These are phyloP conservation scores for Aspergillus mulundensis DNA, from an alignment of 495 filamentous ascomycete genomes.

Conservation along the genomic window DNA sequence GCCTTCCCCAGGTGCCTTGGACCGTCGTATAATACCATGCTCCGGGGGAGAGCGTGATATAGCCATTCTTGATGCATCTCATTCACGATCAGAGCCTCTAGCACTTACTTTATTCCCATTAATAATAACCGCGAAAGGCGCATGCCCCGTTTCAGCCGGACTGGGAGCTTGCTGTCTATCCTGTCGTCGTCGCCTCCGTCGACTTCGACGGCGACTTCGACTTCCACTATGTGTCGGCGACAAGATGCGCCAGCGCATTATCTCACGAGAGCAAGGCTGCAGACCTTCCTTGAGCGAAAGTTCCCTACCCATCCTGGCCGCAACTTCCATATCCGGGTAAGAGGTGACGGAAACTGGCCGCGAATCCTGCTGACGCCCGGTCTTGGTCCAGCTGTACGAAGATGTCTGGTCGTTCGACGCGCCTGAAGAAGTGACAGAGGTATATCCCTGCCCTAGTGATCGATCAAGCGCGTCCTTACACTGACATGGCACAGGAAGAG, in stretches of 20 bases:
- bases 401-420: slow-evolving; percentile 34
- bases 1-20: neutral
- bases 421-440: slow-evolving; percentile 27
- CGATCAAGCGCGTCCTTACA: neutral
- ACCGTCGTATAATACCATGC: slow-evolving; percentile 1
- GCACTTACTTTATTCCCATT: neutral
- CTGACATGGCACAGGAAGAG: slow-evolving; percentile 19
- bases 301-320: slow-evolving; percentile 30
- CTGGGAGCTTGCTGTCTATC: neutral
- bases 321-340: slow-evolving; percentile 30
- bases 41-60: neutral
- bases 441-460: slow-evolving; percentile 7
- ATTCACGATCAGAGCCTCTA: neutral
- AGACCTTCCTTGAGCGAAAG: slow-evolving; percentile 27
- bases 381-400: slow-evolving; percentile 24
- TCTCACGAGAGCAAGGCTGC: slow-evolving; percentile 27
- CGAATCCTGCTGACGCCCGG: neutral
- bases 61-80: neutral
- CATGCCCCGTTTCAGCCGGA: slow-evolving; percentile 5
- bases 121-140: neutral
- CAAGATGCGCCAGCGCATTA: slow-evolving; percentile 22
- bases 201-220: neutral
- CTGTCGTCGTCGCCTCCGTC: slow-evolving; percentile 4
- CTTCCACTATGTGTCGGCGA: neutral
- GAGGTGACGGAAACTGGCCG: neutral